Conservation (phyloP, 495 filamentous ascomycete genomes). For the Letharia columbiana region DNA sequence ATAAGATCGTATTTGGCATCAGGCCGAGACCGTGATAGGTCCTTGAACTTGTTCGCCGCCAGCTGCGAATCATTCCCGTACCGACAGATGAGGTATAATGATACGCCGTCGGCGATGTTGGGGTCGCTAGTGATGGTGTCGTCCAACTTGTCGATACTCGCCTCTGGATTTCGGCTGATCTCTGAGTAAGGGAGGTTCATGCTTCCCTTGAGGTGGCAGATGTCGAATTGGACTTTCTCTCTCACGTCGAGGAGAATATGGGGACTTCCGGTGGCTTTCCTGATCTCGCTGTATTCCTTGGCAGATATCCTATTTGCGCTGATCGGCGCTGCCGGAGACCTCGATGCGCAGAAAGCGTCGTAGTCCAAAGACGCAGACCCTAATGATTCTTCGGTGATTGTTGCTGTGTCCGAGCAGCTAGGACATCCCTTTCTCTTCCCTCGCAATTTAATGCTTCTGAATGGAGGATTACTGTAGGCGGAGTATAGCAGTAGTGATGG, state of each 20-base stretch:
- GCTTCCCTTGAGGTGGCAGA: slow-evolving; percentile 62
- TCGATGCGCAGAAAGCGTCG: slow-evolving; percentile 63
- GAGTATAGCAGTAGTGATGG: slow-evolving; percentile 55
- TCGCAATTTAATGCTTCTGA: slow-evolving; percentile 66
- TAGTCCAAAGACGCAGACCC: slow-evolving; percentile 62
- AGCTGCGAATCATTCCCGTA: slow-evolving; percentile 86
- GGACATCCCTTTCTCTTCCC: slow-evolving; percentile 58
- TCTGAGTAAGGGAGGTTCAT: slow-evolving; percentile 69
- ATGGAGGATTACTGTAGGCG: slow-evolving; percentile 55
- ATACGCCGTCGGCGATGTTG: slow-evolving; percentile 21
- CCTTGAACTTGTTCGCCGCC: slow-evolving; percentile 62
- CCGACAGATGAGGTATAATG: slow-evolving; percentile 73
- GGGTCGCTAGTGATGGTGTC: background rate
- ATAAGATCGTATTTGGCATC: slow-evolving; percentile 29
- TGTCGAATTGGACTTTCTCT: slow-evolving; percentile 75
- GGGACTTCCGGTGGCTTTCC: slow-evolving; percentile 15
- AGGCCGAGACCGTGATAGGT: slow-evolving; percentile 49
- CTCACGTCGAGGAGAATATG: slow-evolving; percentile 71
- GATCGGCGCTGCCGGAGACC: slow-evolving; percentile 35
- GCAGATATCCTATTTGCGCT: slow-evolving; percentile 53
- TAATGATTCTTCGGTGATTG: slow-evolving; percentile 54
- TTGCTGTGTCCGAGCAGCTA: slow-evolving; percentile 57
- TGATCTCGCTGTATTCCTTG: slow-evolving; percentile 39
- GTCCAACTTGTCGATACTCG: background rate
- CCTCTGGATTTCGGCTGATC: slow-evolving; percentile 32